Evolutionary conservation across 257 asterid species (phyloP), one percentile per base, ranked within the genome.

Genomic region (Rubia yunnanensis): DNA sequence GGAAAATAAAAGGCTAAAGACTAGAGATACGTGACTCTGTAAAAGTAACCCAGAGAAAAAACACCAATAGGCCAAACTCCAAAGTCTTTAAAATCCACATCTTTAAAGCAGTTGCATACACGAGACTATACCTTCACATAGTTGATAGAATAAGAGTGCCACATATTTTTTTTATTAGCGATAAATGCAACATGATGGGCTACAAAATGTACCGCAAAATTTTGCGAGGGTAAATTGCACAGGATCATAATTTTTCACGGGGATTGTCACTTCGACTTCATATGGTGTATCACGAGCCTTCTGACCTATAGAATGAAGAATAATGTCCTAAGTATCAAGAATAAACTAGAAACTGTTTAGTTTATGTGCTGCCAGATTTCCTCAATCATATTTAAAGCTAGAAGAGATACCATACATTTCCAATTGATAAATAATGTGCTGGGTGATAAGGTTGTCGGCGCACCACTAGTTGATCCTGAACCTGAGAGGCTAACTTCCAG

Each of bases 381-480:
- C 60, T 58, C 4, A 28, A 18, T 32, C 24, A 27, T 60, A 32
- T 17, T 46, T 39, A 10, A 60, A 20, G 26, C 18, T 10, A 20
- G 65, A 41, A 14, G 18, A 39, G 70, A 30, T 39, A 64, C 63
- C 30, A 18, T 83, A 92, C 98, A 92, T 81, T 78, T 87, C 98
- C 98, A 92, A 18, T 85, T 85, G 59, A 92, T 69, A 67, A 70
- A 54, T 63, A 89, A 71, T 67, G 65, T 73, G 65, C 94, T 76
- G 66, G 98, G 98, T 66, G 98, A 85, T 74, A 92, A 80, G 58
- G 97, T 87, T 66, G 97, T 87, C 11, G 98, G 98, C 50, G 91
- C 83, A 69, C 48, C 73, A 70, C 95, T 97, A 68, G 81, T 79
- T 80, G 87, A 84, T 74, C 88, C 97, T 26, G 97, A 85, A 69